Base-by-base conservation (phyloP, 306 rosid species). In the Trifolium fragiferum region DNA sequence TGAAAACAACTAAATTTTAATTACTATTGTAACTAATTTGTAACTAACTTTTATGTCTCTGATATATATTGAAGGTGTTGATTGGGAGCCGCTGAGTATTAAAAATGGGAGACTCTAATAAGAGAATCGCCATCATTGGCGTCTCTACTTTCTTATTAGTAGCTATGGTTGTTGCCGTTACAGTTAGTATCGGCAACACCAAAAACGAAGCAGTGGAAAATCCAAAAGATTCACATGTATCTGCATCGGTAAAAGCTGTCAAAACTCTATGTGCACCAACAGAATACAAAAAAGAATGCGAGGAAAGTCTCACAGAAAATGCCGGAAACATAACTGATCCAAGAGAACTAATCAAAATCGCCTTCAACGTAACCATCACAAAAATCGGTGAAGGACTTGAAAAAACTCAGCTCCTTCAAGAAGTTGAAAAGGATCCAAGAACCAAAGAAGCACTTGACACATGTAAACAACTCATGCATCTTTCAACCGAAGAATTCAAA, bases 121-220 rank as follows among this genome's bases (percentile, higher is more conserved):
- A 21, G 68, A 75, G 90, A 64, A 1, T 86, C 2, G 75, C 71
- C 76, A 44, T 81, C 0, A 86, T 86, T 15, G 85, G 84, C 13
- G 64, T 89, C 2, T 93, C 93, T 1, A 68, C 84, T 7, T 3
- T 86, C 53, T 71, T 91, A 7, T 64, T 93, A 40, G 86, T 93
- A 43, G 89, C 95, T 0, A 82, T 93, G 93, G 92, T 89, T 25
- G 87, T 82, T 1, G 96, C 89, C 0, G 90, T 84, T 18, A 82
- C 90, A 0, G 58, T 87, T 0, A 88, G 91, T 0, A 68, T 87
- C 0, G 59, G 4, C 55, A 0, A 14, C 0, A 63, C 2, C 20
- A 61, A 41, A 35, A 20, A 37, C 0, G 43, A 2, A 3, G 0
- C 40, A 0, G 25, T 0, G 0, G 37, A 5, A 0, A 72, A 46